Evolutionary conservation across 2,329 filamentous ascomycete species (phyloP), one percentile per base, ranked within the genome.

Genomic region (Penicillium sp.): DNA sequence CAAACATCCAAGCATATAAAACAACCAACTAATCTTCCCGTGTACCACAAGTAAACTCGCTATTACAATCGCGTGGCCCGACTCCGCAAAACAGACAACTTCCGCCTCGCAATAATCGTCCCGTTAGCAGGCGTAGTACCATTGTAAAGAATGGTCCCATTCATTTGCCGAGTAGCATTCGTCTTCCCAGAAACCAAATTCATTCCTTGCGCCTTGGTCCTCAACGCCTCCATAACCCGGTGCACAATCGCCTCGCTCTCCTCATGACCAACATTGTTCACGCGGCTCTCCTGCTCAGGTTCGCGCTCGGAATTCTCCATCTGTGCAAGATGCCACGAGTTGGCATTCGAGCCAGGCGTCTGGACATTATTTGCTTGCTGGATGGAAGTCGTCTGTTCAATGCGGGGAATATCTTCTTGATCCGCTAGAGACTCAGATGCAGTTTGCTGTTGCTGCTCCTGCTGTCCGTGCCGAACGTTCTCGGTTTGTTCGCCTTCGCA

Each of bases 21-120:
- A 50, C 51, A 55, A 44, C 26, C 23, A 29, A n/a, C 14, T 4
- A 44, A 31, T 22, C n/a, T 11, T 45, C 23, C 47, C 4, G 20
- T 6, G 6, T 31, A 7, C 33, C n/a, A n/a, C n/a, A n/a, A 31
- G 29, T 31, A 31, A 37, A 1, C 14, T n/a, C n/a, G n/a, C 33
- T 40, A 40, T 41, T 20, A 55, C 46, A 33, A 51, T 15, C 29
- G 29, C 29, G 55, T 26, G 51, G 27, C 22, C 53, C 62, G 55
- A 42, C 54, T 62, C 12, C 63, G 62, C 60, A 65, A 49, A 26
- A 62, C 55, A 51, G 63, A 65, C 44, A 65, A 33, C 42, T 59
- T 61, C n/a, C 63, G 54, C 44, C 59, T 57, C n/a, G 59, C 53
- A 14, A 63, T 41, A 45, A 54, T 44, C 31, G 61, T 61, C 1